Base-by-base conservation (phyloP, 768 basidiomycete species). In the Suillus tomentosus region DNA sequence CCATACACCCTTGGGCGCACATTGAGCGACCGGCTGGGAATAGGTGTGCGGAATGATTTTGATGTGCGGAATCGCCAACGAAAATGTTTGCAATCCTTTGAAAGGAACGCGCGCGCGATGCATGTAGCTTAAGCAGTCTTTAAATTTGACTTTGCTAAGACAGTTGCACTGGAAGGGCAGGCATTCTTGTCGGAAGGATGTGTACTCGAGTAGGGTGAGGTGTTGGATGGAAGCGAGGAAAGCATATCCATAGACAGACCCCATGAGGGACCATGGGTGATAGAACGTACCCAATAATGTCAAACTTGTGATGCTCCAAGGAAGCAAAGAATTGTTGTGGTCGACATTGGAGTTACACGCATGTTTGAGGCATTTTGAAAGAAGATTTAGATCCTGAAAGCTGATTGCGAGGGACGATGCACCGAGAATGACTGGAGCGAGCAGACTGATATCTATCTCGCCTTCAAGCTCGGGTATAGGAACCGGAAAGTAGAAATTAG, bases 191-290 rank as follows among this genome's bases (percentile, higher is more conserved):
- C 55, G 45, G 34, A 56, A 9, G 3, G 53, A 34, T 31, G 57
- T 36, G 27, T 2, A 9, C n/a, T n/a, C 36, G 50, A 61, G 74
- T 34, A 81, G 62, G 5, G 74, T 73, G 14, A 82, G 70, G 63
- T 79, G 78, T 1, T 78, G 77, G 31, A 81, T 67, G n/a, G 72
- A 72, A n/a, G 69, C 63, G 3, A 82, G 71, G 66, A 79, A 80
- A 6, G 68, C 64, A 2, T 68, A 47, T 5, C 80, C 80, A 11
- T 73, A 70, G n/a, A 55, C 34, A 9, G 67, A 77, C 19, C 69
- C 69, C 22, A 67, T 73, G 37, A 81, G 64, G 8, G 74, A 76
- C 80, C 80, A 81, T n/a, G 9, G 15, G 14, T 1, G 5, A 34
- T 76, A 64, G n/a, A 62, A 43, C 10, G 51, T 31, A 2, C 80